Evolutionary conservation across 345 rosid species (phyloP).

Genomic region (Rhodamnia argentea): DNA sequence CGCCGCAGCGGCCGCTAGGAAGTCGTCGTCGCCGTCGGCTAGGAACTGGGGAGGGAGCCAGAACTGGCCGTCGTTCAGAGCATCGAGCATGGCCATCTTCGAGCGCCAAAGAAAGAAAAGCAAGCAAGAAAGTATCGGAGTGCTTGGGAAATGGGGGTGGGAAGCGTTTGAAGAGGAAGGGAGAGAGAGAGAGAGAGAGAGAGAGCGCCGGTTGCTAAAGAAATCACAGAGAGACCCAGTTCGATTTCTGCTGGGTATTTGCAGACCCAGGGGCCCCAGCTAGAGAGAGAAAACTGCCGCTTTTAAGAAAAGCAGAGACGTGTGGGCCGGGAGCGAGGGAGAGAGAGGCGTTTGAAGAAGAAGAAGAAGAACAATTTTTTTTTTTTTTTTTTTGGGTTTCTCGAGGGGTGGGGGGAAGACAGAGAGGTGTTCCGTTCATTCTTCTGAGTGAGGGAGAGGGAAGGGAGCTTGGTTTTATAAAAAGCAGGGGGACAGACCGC

Average conservation of each 20-base stretch:
- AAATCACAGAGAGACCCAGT: not conserved
- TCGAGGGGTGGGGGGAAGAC: not conserved
- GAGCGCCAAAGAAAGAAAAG: no score
- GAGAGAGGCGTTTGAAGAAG: not conserved
- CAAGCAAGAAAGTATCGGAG: not conserved
- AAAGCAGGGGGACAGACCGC: not conserved
- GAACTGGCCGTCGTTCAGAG: constrained; percentile 53
- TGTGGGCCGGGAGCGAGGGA: not conserved
- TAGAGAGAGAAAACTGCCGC: constrained; percentile 1
- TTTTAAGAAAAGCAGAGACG: not conserved
- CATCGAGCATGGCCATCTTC: constrained; percentile 37
- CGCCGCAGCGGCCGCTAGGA: not conserved
- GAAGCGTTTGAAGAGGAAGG: no score
- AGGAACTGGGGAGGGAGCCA: constrained; percentile 76
- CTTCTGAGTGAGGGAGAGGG: no score
- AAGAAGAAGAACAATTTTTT: no score
- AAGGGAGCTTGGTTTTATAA: constrained; percentile 20
- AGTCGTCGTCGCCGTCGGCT: constrained; percentile 41
- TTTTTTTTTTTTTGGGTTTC: not conserved
- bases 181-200: not conserved
- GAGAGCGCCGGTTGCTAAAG: not conserved
- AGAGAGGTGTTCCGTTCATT: not conserved
- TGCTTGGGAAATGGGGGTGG: not conserved
- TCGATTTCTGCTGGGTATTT: not conserved
- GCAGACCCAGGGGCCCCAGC: not conserved